Evolutionary conservation across 176 grass and related monocot genomes (phyloP).

Genomic region (Eleusine indica): DNA sequence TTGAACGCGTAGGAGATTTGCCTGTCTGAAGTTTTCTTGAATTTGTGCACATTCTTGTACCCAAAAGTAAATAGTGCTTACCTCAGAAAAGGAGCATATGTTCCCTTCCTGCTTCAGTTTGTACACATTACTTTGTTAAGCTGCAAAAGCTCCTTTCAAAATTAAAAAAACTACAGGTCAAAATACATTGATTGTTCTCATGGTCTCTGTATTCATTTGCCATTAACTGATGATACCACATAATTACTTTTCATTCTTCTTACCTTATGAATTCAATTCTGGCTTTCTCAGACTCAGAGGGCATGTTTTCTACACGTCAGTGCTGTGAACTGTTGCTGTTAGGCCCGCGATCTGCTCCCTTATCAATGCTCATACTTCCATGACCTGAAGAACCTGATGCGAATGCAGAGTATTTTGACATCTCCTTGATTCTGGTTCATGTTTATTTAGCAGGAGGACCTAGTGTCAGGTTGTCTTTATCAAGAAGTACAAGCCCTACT

Average conservation of each 20-base stretch:
- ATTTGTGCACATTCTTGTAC: background rate
- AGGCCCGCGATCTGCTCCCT: background rate
- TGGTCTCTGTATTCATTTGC: background rate
- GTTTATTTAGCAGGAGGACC: background rate
- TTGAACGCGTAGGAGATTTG: too few species aligned
- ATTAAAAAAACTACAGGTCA: background rate
- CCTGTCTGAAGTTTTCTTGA: background rate
- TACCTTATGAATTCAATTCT: background rate
- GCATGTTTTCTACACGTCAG: background rate
- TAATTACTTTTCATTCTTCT: background rate
- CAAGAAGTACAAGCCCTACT: too few species aligned
- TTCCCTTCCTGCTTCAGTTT: too few species aligned
- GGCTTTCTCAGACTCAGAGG: background rate
- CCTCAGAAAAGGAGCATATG: background rate
- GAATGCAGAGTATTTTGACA: slow-evolving; percentile 2
- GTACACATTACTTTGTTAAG: background rate
- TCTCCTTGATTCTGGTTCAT: background rate
- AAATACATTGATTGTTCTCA: background rate
- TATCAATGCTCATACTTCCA: slow-evolving; percentile 2
- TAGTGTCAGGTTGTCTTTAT: background rate
- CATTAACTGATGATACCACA: background rate
- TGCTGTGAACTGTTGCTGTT: background rate
- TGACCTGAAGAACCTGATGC: slow-evolving; percentile 13
- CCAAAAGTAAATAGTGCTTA: background rate
- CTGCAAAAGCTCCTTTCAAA: background rate